Base-by-base conservation (phyloP, 768 basidiomycete species). In the Tricholoma hemisulphureum region DNA sequence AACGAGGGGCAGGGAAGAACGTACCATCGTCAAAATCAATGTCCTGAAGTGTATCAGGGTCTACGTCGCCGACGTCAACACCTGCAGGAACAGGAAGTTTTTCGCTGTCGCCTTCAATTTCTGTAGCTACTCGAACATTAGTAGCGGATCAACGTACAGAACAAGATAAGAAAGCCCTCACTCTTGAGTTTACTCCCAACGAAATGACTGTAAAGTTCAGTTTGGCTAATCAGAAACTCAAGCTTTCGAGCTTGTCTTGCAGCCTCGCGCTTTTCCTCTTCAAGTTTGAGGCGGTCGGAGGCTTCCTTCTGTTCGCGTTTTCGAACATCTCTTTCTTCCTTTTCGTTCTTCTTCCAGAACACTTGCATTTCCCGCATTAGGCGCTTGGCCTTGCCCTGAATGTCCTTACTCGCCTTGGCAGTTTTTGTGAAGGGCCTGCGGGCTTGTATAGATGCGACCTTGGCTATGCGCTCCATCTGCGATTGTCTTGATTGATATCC, bases 271-370 rank as follows among this genome's bases (percentile, higher is more conserved):
- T 87, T 91, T 74, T 97, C 94, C 70, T 96, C 95, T 71, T 96
- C 94, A 29, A 92, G 73, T 71, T 87, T 91, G 21, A 91, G 83
- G 51, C 93, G 84, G 65, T 95, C 93, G 64, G 85, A 81, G 10
- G 94, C 93, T 70, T 97, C 95, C 71, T 95, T 95, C 71, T 98
- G 94, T 65, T 95, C 94, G 51, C 91, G 91, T 73, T 91, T 93
- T 61, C 95, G 86, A 11, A 90, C 84, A 60, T 97, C 95, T 46
- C 93, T 79, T 73, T 98, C 96, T 71, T 96, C 94, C 66, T 94
- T 94, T 73, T 98, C 96, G 63, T 97, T 98, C 74, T 94, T 94
- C 76, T 92, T 95, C 94, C 94, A 97, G 74, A 95, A 95, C 18
- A 94, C 85, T 59, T 95, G 85, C 90, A 98, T 94, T 78, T 98